These are phyloP conservation scores for Lentinula aciculospora DNA, from an alignment of 768 basidiomycete species.

Conservation along the genomic window DNA sequence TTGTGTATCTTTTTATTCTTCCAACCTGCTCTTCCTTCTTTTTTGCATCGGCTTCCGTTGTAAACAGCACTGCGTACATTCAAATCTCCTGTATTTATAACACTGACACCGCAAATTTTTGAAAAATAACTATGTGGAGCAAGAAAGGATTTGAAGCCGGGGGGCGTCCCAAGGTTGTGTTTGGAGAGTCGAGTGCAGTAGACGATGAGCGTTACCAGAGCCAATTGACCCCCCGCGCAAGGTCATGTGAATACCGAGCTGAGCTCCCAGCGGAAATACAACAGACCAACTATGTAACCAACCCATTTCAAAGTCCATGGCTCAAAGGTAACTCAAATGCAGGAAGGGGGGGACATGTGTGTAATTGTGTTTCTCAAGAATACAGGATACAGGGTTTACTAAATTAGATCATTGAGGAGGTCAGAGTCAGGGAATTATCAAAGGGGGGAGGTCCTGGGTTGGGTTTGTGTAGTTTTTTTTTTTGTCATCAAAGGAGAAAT, in stretches of 20 bases:
- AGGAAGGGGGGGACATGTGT: conserved; percentile 61
- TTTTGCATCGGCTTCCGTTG: background rate
- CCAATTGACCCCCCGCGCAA: conserved; percentile 38
- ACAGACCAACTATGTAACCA: conserved; percentile 48
- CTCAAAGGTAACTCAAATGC: conserved; percentile 71
- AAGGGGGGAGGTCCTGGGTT: background rate
- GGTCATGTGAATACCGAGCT: conserved; percentile 55
- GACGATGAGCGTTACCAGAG: no score
- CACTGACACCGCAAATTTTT: no score
- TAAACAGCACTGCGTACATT: no score
- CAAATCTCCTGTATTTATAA: no score
- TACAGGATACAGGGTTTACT: no score
- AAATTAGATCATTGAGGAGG: conserved; percentile 48
- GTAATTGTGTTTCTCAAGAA: conserved; percentile 52
- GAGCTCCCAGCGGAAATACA: conserved; percentile 58
- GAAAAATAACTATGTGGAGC: no score
- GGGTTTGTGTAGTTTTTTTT: background rate
- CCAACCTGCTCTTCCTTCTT: no score
- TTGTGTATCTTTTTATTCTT: no score
- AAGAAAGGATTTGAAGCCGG: no score
- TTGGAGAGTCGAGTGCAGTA: conserved; percentile 35
- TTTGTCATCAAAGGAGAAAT: no score
- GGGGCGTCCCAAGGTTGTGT: conserved; percentile 14
- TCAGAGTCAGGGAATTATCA: conserved; percentile 47
- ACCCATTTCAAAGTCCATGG: conserved; percentile 35